A percentile compares a stretch with the other conserved stretches of the same genome.
Conservation (phyloP, 1,284 basidiomycete species). For the Singerocomus inundabilis region DNA sequence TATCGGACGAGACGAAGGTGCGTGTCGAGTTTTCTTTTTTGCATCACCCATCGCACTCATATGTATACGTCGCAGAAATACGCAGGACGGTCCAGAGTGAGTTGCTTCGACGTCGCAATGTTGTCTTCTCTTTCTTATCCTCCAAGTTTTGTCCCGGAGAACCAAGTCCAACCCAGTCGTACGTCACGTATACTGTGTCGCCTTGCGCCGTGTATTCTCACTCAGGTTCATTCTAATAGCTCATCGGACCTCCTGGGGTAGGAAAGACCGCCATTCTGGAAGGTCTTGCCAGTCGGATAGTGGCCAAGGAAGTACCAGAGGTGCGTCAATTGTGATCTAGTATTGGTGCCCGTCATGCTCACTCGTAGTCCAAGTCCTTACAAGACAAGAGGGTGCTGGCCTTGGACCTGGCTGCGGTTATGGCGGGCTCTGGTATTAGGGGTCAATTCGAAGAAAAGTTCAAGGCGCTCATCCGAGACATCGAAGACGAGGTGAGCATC, state of each 20-base stretch:
- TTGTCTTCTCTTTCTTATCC: background rate
- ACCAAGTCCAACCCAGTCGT: constrained; percentile 90
- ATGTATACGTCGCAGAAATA: constrained; percentile 60
- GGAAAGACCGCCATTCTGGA: constrained; percentile 94
- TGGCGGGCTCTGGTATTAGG: constrained; percentile 86
- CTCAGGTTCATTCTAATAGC: constrained; percentile 36
- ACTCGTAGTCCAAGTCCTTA: constrained; percentile 54
- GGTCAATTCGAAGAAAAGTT: constrained; percentile 94
- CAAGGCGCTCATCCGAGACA: constrained; percentile 77
- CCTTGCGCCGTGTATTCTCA: background rate
- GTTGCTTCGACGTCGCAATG: constrained; percentile 25
- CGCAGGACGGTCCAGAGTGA: constrained; percentile 85
- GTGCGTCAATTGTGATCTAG: constrained; percentile 37
- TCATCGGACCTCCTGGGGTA: constrained; percentile 80
- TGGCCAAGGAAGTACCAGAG: constrained; percentile 90
- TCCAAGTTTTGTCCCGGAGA: constrained; percentile 67
- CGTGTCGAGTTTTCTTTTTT: constrained; percentile 1
- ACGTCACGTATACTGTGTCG: constrained; percentile 22
- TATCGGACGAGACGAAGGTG: constrained; percentile 85
- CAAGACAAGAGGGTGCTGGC: constrained; percentile 72
- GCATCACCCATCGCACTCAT: background rate
- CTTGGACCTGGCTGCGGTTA: constrained; percentile 77
- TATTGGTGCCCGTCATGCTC: background rate
- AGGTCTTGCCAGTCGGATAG: constrained; percentile 85
- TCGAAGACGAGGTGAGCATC: constrained; percentile 49